Evolutionary conservation across 2,329 filamentous ascomycete species (phyloP).

Genomic region (Neofusicoccum kwambonambiense): DNA sequence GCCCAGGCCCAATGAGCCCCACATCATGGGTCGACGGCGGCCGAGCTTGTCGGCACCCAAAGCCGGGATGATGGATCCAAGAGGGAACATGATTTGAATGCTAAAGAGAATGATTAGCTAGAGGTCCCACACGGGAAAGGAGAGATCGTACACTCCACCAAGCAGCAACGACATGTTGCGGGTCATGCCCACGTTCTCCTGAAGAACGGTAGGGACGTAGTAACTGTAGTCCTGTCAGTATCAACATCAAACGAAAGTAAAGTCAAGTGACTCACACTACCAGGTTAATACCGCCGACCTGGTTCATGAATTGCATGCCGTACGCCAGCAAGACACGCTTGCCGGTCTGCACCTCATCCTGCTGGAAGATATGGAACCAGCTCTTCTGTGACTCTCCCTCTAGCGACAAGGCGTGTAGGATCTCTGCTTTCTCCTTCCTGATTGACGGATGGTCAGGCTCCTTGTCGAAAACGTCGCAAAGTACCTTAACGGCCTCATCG

Average conservation of each 20-base stretch:
- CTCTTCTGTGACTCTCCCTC: conserved; percentile 15
- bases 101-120: not conserved
- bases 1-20: conserved; percentile 32
- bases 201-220: conserved; percentile 15
- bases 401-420: conserved; percentile 52
- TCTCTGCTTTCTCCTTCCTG: conserved; percentile 58
- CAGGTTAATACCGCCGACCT: conserved; percentile 46
- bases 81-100: conserved; percentile 23
- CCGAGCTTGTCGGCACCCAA: conserved; percentile 31
- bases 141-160: conserved; percentile 38
- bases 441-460: conserved; percentile 56
- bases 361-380: conserved; percentile 22
- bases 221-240: not conserved
- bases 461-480: conserved; percentile 48
- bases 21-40: conserved; percentile 33
- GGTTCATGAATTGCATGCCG: conserved; percentile 61
- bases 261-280: conserved; percentile 25
- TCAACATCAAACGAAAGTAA: not conserved
- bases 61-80: conserved; percentile 27
- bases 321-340: conserved; percentile 62
- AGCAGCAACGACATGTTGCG: conserved; percentile 47
- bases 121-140: conserved; percentile 27
- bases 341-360: conserved; percentile 45
- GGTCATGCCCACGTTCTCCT: conserved; percentile 45
- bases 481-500: conserved; percentile 49